Conservation (phyloP, 495 filamentous ascomycete species). For the Talaromyces stipitatus region DNA sequence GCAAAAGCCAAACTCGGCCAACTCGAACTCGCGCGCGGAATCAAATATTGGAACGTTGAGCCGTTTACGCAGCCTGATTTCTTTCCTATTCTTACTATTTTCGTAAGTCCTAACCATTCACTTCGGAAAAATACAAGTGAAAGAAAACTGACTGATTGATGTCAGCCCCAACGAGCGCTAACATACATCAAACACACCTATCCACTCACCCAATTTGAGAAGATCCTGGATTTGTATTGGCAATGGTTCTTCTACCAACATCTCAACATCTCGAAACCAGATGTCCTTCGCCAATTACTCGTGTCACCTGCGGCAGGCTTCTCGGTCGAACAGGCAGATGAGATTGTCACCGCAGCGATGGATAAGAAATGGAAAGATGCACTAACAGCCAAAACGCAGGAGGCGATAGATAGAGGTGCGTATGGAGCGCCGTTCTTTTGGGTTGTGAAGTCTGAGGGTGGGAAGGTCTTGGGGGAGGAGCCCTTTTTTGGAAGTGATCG, state of each 20-base stretch:
- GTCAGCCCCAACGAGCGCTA: slow-evolving; percentile 55
- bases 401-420: slow-evolving; percentile 54
- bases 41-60: slow-evolving; percentile 43
- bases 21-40: slow-evolving; percentile 49
- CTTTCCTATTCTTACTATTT: slow-evolving; percentile 44
- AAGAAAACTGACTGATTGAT: neutral
- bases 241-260: slow-evolving; percentile 38
- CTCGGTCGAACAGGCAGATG: slow-evolving; percentile 30
- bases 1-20: slow-evolving; percentile 53
- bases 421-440: slow-evolving; percentile 73
- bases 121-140: neutral
- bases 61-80: slow-evolving; percentile 33
- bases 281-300: slow-evolving; percentile 18
- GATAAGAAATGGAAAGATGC: slow-evolving; percentile 49
- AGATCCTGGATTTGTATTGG: slow-evolving; percentile 37
- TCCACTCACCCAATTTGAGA: slow-evolving; percentile 31
- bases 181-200: slow-evolving; percentile 52
- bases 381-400: slow-evolving; percentile 50
- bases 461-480: slow-evolving; percentile 42
- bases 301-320: slow-evolving; percentile 17
- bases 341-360: slow-evolving; percentile 42
- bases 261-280: slow-evolving; percentile 41
- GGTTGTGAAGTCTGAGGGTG: slow-evolving; percentile 31
- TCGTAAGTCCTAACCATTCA: slow-evolving; percentile 19
- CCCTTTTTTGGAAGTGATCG: slow-evolving; percentile 76